These are phyloP conservation scores for Solanum clarkiae DNA, from an alignment of 257 asterid genomes.

Conservation along the genomic window DNA sequence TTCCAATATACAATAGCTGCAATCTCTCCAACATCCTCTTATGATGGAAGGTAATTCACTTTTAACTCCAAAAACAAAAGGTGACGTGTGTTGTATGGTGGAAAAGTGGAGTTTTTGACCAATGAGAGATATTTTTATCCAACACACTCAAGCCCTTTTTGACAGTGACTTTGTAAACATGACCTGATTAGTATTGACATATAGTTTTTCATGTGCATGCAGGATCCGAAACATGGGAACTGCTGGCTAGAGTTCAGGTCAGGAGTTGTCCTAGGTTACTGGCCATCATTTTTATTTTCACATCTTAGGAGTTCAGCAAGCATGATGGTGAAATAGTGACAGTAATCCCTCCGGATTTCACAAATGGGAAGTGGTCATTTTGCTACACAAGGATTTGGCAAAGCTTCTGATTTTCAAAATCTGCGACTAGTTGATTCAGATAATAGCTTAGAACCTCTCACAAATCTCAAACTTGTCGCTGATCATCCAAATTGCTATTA, in stretches of 20 bases:
- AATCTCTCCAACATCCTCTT: conserved; percentile 7
- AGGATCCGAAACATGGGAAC: conserved; percentile 48
- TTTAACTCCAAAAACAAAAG: not conserved
- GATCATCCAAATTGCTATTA: conserved; percentile 33
- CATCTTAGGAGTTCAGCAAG: not conserved
- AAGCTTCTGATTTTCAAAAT: conserved; percentile 22
- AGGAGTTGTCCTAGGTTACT: conserved; percentile 31
- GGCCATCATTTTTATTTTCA: not conserved
- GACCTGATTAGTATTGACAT: no score
- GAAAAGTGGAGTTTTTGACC: not conserved
- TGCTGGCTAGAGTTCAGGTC: conserved; percentile 48
- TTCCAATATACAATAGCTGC: not conserved
- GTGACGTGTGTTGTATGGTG: not conserved
- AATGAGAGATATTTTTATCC: no score
- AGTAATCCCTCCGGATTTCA: not conserved
- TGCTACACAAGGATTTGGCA: conserved; percentile 34
- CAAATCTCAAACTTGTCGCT: conserved; percentile 3
- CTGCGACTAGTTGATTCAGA: not conserved
- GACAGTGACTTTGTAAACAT: not conserved
- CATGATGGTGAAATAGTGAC: not conserved
- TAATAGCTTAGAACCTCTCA: not conserved
- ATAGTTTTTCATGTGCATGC: not conserved
- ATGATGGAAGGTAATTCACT: conserved; percentile 42
- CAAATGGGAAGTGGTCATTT: conserved; percentile 5
- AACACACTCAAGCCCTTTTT: not conserved